phyloP scores from a whole-genome alignment of 2,329 filamentous ascomycete genomes.

The Sporothrix phasma region DNA sequence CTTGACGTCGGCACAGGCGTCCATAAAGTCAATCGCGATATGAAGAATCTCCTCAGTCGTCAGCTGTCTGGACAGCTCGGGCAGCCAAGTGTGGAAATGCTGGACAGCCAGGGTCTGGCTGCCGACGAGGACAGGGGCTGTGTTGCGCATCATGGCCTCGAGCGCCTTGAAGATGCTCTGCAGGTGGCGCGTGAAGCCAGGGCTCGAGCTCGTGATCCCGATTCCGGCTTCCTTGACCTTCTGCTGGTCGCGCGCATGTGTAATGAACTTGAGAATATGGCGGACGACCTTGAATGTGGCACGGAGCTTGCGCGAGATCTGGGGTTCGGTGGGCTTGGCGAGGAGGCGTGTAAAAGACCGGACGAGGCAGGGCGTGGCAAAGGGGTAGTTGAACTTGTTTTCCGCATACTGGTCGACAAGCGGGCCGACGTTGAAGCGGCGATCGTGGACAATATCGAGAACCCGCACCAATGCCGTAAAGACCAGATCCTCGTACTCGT shows the following conservation, averaged over 20 bases:
- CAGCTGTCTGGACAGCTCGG: slow-evolving; percentile 70
- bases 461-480: slow-evolving; percentile 86
- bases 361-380: slow-evolving; percentile 79
- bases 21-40: slow-evolving; percentile 86
- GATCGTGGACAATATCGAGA: slow-evolving; percentile 85
- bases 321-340: slow-evolving; percentile 70
- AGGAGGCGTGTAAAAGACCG: slow-evolving; percentile 78
- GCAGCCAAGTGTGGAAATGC: slow-evolving; percentile 96
- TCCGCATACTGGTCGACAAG: slow-evolving; percentile 88
- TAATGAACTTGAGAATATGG: slow-evolving; percentile 90
- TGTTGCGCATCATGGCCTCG: slow-evolving; percentile 80
- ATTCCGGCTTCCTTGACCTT: slow-evolving; percentile 80
- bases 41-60: slow-evolving; percentile 77
- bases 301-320: slow-evolving; percentile 73
- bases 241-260: slow-evolving; percentile 77
- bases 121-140: slow-evolving; percentile 75
- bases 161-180: slow-evolving; percentile 82
- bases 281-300: slow-evolving; percentile 91
- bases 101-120: slow-evolving; percentile 93
- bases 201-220: slow-evolving; percentile 65
- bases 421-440: slow-evolving; percentile 82
- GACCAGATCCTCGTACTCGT: slow-evolving; percentile 85
- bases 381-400: slow-evolving; percentile 82
- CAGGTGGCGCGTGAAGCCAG: slow-evolving; percentile 70
- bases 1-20: slow-evolving; percentile 77